These are phyloP conservation scores for Gloeopeniophorella convolvens DNA, from an alignment of 768 basidiomycete species.

Conservation along the genomic window DNA sequence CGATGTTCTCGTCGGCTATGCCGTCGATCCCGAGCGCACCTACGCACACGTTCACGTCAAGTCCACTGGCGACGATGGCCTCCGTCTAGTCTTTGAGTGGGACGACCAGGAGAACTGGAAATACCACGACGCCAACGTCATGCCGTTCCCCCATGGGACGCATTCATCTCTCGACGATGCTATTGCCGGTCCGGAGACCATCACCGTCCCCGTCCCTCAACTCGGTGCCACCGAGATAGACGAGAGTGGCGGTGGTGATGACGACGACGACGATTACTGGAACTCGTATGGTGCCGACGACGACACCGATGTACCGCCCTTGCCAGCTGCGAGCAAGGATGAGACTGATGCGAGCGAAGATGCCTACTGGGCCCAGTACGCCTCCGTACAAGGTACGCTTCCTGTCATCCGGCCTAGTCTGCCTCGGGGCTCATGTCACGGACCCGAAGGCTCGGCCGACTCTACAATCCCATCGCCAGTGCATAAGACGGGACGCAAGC, in stretches of 20 bases:
- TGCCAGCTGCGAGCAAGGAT: constrained; percentile 21
- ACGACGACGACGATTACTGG: constrained; percentile 59
- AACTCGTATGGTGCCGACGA: constrained; percentile 47
- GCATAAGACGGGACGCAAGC: constrained; percentile 27
- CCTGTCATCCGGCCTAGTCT: not conserved
- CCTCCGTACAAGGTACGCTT: constrained; percentile 58
- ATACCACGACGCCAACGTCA: constrained; percentile 61
- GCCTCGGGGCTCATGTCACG: not conserved
- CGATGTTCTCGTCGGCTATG: constrained; percentile 36
- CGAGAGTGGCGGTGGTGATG: constrained; percentile 27
- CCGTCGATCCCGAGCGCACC: constrained; percentile 23
- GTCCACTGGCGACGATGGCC: constrained; percentile 27
- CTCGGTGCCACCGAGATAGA: not conserved
- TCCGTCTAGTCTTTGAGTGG: constrained; percentile 68
- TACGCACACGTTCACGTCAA: constrained; percentile 31
- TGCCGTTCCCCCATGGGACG: constrained; percentile 59
- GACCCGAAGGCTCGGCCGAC: constrained; percentile 54
- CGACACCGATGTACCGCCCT: constrained; percentile 25
- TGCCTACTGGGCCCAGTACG: constrained; percentile 74
- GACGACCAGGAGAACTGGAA: constrained; percentile 50
- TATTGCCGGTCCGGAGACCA: constrained; percentile 17
- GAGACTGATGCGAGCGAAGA: constrained; percentile 37
- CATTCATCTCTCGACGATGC: constrained; percentile 27
- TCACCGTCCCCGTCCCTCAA: not conserved
- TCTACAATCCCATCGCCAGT: constrained; percentile 57